Conservation (phyloP, 306 rosid species). For the Phaseolus lunatus region DNA sequence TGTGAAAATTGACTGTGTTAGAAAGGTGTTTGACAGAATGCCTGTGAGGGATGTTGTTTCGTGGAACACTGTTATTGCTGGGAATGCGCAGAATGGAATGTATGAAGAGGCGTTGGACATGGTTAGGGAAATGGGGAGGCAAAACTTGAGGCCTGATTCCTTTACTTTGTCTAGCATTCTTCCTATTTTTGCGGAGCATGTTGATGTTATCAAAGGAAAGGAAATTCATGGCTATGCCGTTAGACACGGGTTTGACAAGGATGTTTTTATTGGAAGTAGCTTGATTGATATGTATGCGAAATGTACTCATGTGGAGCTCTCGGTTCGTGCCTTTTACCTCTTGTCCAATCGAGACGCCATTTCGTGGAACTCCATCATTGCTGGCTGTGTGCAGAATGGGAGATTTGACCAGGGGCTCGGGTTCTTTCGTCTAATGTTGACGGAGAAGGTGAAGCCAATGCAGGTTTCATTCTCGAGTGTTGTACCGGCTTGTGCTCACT, state of each 20-base stretch:
- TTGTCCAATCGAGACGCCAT: constrained; percentile 61
- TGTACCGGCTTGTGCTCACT: constrained; percentile 87
- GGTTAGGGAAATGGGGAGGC: constrained; percentile 68
- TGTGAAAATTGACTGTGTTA: constrained; percentile 45
- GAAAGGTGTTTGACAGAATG: constrained; percentile 80
- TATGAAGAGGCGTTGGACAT: constrained; percentile 59
- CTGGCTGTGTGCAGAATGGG: constrained; percentile 90
- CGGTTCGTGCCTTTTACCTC: constrained; percentile 57
- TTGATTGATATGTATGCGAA: constrained; percentile 91
- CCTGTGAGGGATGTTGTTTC: constrained; percentile 75
- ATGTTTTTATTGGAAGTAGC: constrained; percentile 81
- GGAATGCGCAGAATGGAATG: constrained; percentile 75
- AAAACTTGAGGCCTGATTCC: constrained; percentile 68
- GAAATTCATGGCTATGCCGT: constrained; percentile 81
- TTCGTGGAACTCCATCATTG: constrained; percentile 86
- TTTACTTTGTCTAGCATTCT: constrained; percentile 85
- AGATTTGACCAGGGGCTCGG: constrained; percentile 67
- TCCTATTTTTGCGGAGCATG: constrained; percentile 78
- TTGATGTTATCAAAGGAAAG: constrained; percentile 69
- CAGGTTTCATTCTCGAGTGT: constrained; percentile 77
- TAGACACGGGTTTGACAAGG: constrained; percentile 69
- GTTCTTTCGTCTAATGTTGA: constrained; percentile 70
- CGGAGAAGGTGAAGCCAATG: constrained; percentile 62
- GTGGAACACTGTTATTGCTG: constrained; percentile 84
- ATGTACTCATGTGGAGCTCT: constrained; percentile 62